Base-by-base conservation (phyloP, 202 grass and related monocot species). In the Eragrostis tef region DNA sequence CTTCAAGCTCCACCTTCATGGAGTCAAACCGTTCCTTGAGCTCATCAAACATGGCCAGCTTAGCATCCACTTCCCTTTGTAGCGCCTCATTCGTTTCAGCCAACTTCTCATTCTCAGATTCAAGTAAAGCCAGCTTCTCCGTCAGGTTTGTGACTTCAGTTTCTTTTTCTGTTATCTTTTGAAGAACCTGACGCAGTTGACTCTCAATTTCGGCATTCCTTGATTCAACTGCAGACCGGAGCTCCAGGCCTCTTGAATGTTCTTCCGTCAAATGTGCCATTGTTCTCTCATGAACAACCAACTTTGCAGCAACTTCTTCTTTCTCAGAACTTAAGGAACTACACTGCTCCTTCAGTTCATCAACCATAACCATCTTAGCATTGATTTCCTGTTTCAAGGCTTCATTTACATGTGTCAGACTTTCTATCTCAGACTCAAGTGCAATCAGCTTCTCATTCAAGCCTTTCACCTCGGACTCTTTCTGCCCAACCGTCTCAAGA, bases 361-460 rank as follows among this genome's bases (percentile, higher is more conserved):
- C 85, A 69, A 89, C 73, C 36, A 79, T 79, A 31, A 82, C 81
- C 56, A 87, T 54, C 81, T 89, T 80, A 75, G 87, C 81, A 22
- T 71, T 87, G 62, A 87, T 81, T 42, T 93, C 90, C 71, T 87
- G 67, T 62, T 89, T 86, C 83, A 89, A 62, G 67, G 87, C 83
- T 86, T 86, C 87, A 86, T 89, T 89, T 41, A 86, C 67, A 62
- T 83, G 73, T 8, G 63, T 79, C 83, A 86, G 78, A 73, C 67
- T 86, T 86, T 82, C 83, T 20, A 77, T 86, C 65, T 93, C 89
- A 50, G 81, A 84, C 77, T 99, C 90, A 53, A 99, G 69, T 27
- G 85, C 78, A 85, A 88, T 78, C 62, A 99, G 25, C 70, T 94
- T 98, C 54, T 98, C 95, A 75, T 86, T 94, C 79, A 98, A 88